These are phyloP conservation scores for Lagerstroemia fauriei DNA, from an alignment of 441 rosid species.

Conservation along the genomic window DNA sequence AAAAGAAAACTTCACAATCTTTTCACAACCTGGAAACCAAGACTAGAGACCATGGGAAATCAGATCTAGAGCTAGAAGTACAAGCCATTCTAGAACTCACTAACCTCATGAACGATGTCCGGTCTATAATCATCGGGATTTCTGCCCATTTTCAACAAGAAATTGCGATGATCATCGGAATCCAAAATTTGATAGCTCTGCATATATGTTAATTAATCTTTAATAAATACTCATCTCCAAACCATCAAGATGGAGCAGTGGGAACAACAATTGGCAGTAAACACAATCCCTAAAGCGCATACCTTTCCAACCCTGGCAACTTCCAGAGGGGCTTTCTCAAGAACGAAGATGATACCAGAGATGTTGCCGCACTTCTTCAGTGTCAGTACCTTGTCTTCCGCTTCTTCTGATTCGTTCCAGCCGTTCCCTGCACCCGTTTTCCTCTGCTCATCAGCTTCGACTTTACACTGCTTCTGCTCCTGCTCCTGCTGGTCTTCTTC, in stretches of 20 bases:
- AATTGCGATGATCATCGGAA: constrained; percentile 80
- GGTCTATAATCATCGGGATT: constrained; percentile 80
- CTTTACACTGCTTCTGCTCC: constrained; percentile 19
- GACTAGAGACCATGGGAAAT: neutral
- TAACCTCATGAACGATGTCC: constrained; percentile 75
- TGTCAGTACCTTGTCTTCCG: constrained; percentile 31
- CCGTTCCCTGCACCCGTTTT: constrained; percentile 26
- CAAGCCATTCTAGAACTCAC: neutral
- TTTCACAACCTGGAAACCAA: too few relatives aligned
- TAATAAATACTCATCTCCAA: too few relatives aligned
- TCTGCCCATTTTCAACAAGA: constrained; percentile 62
- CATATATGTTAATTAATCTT: constrained; percentile 3
- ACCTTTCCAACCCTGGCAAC: constrained; percentile 91
- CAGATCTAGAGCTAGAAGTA: neutral
- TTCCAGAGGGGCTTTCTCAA: constrained; percentile 78
- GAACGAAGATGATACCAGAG: constrained; percentile 58
- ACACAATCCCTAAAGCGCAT: neutral
- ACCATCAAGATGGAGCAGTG: too few relatives aligned
- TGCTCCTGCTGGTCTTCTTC: constrained; percentile 41
- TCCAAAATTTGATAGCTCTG: constrained; percentile 76
- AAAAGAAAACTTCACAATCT: too few relatives aligned
- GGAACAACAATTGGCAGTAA: too few relatives aligned
- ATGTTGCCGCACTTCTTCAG: constrained; percentile 31
- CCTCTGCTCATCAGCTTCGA: constrained; percentile 19
- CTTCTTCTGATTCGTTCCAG: constrained; percentile 21